Conservation (phyloP, 495 filamentous ascomycete genomes). For the Penicillium dipodomyicola region DNA sequence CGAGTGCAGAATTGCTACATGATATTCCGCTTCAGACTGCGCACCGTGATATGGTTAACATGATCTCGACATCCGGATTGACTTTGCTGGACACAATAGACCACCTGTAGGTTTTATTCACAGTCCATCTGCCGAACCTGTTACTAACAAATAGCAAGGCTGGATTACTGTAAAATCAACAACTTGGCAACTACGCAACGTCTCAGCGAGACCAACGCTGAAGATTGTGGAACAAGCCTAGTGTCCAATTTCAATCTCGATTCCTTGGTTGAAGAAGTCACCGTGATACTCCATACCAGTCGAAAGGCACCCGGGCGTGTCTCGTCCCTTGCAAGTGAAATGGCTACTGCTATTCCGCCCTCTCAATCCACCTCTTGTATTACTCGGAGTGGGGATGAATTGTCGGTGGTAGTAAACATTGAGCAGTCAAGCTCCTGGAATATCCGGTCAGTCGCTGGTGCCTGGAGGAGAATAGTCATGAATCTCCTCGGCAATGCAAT, state of each 20-base stretch:
- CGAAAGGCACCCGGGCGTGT: not conserved
- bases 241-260: constrained; percentile 34
- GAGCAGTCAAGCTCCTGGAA: constrained; percentile 51
- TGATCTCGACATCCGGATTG: constrained; percentile 56
- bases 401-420: constrained; percentile 56
- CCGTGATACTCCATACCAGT: constrained; percentile 52
- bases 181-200: constrained; percentile 20
- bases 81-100: constrained; percentile 26
- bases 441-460: constrained; percentile 59
- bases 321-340: not conserved
- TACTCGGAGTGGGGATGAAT: constrained; percentile 14
- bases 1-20: constrained; percentile 61
- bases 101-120: constrained; percentile 10
- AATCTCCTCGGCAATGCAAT: constrained; percentile 72
- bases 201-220: constrained; percentile 4
- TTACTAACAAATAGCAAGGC: constrained; percentile 5
- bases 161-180: constrained; percentile 64
- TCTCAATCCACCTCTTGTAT: not conserved
- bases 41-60: constrained; percentile 58
- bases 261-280: constrained; percentile 51
- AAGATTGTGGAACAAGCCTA: not conserved
- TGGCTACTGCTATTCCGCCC: not conserved
- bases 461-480: constrained; percentile 64
- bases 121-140: not conserved
- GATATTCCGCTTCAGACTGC: constrained; percentile 51